Evolutionary conservation across 2,329 filamentous ascomycete species (phyloP).

Genomic region (Fusarium musae): DNA sequence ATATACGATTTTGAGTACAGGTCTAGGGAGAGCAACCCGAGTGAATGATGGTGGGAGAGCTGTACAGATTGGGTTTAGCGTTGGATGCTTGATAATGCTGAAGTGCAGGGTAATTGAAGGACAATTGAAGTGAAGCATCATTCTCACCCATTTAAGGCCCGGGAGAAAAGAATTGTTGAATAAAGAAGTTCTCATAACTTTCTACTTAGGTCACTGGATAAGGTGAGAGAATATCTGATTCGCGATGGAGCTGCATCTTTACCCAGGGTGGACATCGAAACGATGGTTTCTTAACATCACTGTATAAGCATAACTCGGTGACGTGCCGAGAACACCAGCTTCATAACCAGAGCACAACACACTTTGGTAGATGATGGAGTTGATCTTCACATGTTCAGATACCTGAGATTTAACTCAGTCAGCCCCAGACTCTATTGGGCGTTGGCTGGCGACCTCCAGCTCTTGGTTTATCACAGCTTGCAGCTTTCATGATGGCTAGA

Average conservation of each 20-base stretch:
- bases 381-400: accelerated
- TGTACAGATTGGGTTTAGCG: background rate
- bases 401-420: accelerated
- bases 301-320: accelerated
- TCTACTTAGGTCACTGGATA: background rate
- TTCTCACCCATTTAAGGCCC: background rate
- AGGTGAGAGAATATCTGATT: accelerated
- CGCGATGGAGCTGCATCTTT: too few relatives aligned
- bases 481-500: background rate
- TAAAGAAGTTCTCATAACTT: accelerated
- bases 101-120: background rate
- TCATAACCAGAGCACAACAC: accelerated
- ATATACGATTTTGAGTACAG: background rate
- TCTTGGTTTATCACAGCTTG: background rate
- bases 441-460: background rate
- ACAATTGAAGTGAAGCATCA: background rate
- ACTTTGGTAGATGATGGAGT: background rate
- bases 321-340: accelerated
- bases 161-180: accelerated
- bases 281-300: accelerated
- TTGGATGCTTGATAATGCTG: background rate
- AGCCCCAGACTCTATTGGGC: accelerated
- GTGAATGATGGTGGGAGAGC: background rate
- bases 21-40: background rate
- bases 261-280: accelerated